Base-by-base conservation (phyloP, 148 eudicot genomes). In the Silene conica region DNA sequence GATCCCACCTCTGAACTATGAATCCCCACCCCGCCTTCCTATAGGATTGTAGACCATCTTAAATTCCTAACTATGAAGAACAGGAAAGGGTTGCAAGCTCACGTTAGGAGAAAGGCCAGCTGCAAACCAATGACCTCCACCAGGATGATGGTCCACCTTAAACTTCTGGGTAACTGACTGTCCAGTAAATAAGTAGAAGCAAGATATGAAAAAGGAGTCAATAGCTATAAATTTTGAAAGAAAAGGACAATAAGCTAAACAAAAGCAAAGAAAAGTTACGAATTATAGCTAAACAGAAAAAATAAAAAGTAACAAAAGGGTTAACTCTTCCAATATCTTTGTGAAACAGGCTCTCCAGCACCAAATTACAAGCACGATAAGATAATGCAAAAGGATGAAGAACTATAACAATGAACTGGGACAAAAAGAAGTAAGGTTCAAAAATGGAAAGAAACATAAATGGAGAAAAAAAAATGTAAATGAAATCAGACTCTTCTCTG, bases 101-200 rank as follows among this genome's bases (percentile, higher is more conserved):
- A 96, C 99, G 82, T 96, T 92, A 75, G 97, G 97, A 81, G 99
- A 96, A 73, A 96, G 96, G 70, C 99, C 97, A 62, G 99, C 97
- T 72, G 96, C 94, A 82, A 96, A 92, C 99, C 99, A 96, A 80
- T 92, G 93, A 72, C 99, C 99, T 78, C 96, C 99, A 75, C 96
- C 96, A 31, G 99, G 99, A 82, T 96, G 89, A 81, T 92, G 99
- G 80, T 92, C 92, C 76, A 96, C 97, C 86, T 81, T 92, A 71
- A 86, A 81, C 57, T 86, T 96, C 63, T 87, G 97, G 69, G 87
- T 76, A 74, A 90, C 96, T 16, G 87, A 89, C 99, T 96, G 74
- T 52, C 26, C 74, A 74, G 67, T 57, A 59, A 13, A 57, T 21
- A 18, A 16, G 19, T 57, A 52, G n/a, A 38, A 74, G 74, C 61